Base-by-base conservation (phyloP, 768 basidiomycete species). In the Pleurotus djamor region DNA sequence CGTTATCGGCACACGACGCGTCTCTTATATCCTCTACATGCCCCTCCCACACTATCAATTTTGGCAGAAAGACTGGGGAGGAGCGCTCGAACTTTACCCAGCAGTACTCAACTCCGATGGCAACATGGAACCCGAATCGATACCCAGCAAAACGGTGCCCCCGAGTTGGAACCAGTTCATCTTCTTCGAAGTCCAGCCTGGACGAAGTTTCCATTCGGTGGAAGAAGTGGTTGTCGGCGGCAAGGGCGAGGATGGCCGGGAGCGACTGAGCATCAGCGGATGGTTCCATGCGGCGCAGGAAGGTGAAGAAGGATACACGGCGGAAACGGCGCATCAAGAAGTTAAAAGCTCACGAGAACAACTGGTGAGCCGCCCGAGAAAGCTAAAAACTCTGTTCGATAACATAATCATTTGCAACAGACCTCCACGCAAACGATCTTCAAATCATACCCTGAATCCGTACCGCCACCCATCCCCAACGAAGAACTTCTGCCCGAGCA, bases 1-100 rank as follows among this genome's bases (percentile, higher is more conserved):
- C 71, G 96, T 96, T 28, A 98, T 98, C 68, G 94, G 94, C 61
- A 85, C 94, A 6, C 89, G 96, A 28, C 85, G 94, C 44, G 91
- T 98, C 56, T 96, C 93, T 1, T 98, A 96, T 77, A 96, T 98
- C 74, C 87, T 98, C 51, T 98, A 98, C 76, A 91, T 98, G 82
- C 96, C 96, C 16, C 81, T 89, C 63, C 88, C 89, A 32, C 74
- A 80, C 69, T 82, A 82, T 66, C 78, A 85, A 60, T 79, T 84
- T 48, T 98, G 96, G 96, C 83, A 89, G 68, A 82, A 85, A 47
- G 88, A 91, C 61, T 97, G 91, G 87, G 96, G 96, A 36, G 96
- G 96, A 32, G 91, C 95, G 3, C 82, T 98, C 48, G 96, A 98
- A 72, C 83, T 98, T 16, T 98, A 96, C 71, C 94, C 95, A 2